These are phyloP conservation scores for Coemansia sp. DNA, from an alignment of 192 early-diverging fungal species.

Conservation along the genomic window DNA sequence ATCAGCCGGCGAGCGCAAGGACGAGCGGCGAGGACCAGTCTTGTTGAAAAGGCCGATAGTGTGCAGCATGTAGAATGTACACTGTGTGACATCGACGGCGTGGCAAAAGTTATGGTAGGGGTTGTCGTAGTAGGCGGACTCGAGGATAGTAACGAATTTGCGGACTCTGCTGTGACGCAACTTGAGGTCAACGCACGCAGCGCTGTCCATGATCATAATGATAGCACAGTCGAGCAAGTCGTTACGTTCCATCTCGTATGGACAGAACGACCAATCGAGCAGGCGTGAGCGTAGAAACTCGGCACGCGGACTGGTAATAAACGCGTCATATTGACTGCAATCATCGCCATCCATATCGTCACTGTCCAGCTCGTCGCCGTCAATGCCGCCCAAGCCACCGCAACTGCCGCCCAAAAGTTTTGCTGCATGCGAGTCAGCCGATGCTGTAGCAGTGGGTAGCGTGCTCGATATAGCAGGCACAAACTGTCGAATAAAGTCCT, in stretches of 20 bases:
- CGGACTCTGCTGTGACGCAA: slow-evolving; percentile 61
- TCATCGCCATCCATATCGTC: slow-evolving; percentile 25
- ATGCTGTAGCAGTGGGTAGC: slow-evolving; percentile 15
- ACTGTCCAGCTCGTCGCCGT: slow-evolving; percentile 15
- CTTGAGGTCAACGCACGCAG: slow-evolving; percentile 61
- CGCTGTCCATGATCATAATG: slow-evolving; percentile 70
- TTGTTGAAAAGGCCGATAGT: slow-evolving; percentile 61
- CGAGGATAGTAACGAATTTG: slow-evolving; percentile 50
- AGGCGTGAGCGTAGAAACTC: slow-evolving; percentile 60
- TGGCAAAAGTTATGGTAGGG: slow-evolving; percentile 96
- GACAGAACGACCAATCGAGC: slow-evolving; percentile 71
- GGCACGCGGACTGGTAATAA: slow-evolving; percentile 38
- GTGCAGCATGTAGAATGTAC: slow-evolving; percentile 81
- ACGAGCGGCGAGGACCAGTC: slow-evolving; percentile 40
- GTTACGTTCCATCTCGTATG: slow-evolving; percentile 64
- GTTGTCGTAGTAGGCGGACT: slow-evolving; percentile 65
- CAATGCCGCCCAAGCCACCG: not conserved
- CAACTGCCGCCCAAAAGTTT: slow-evolving; percentile 3
- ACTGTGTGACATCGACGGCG: slow-evolving; percentile 93
- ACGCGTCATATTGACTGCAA: slow-evolving; percentile 15
- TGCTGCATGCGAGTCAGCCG: not conserved
- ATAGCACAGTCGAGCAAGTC: slow-evolving; percentile 71
- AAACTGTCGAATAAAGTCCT: slow-evolving; percentile 59
- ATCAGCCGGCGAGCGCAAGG: slow-evolving; percentile 50
- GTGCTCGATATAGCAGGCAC: slow-evolving; percentile 49